Conservation (phyloP, 768 basidiomycete genomes). For the Leccinum subgranulosum region DNA sequence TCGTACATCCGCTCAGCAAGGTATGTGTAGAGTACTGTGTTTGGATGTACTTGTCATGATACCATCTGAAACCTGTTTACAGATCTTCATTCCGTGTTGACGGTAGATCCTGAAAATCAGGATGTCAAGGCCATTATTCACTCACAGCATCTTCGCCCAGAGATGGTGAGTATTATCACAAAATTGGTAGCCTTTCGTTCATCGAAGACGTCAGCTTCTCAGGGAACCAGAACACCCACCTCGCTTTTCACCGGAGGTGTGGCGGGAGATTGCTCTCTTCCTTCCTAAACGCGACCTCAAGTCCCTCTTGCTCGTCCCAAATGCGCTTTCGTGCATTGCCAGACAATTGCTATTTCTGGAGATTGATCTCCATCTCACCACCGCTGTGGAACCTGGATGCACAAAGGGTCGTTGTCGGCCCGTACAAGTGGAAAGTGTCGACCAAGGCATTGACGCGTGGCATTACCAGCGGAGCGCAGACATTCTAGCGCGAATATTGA, state of each 20-base stretch:
- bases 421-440: conserved; percentile 8
- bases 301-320: conserved; percentile 60
- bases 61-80: conserved; percentile 5
- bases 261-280: conserved; percentile 63
- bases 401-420: conserved; percentile 14
- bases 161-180: conserved; percentile 44
- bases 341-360: conserved; percentile 64
- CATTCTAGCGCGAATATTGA: conserved; percentile 63
- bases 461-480: conserved; percentile 64
- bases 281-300: conserved; percentile 65
- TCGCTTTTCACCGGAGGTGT: conserved; percentile 65
- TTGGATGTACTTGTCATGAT: neutral
- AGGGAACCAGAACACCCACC: conserved; percentile 43
- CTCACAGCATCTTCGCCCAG: conserved; percentile 47
- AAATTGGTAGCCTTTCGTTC: neutral
- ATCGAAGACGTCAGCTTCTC: conserved; percentile 20
- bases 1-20: conserved; percentile 63
- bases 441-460: conserved; percentile 42
- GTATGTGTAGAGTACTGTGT: conserved; percentile 27
- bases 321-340: conserved; percentile 64
- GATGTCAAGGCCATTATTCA: conserved; percentile 63
- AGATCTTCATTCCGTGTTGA: conserved; percentile 69
- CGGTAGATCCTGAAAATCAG: conserved; percentile 62
- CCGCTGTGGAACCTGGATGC: conserved; percentile 25
- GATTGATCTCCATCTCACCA: conserved; percentile 60